phyloP scores from a whole-genome alignment of 2,329 filamentous ascomycete species.

The Diaporthe australafricana region DNA sequence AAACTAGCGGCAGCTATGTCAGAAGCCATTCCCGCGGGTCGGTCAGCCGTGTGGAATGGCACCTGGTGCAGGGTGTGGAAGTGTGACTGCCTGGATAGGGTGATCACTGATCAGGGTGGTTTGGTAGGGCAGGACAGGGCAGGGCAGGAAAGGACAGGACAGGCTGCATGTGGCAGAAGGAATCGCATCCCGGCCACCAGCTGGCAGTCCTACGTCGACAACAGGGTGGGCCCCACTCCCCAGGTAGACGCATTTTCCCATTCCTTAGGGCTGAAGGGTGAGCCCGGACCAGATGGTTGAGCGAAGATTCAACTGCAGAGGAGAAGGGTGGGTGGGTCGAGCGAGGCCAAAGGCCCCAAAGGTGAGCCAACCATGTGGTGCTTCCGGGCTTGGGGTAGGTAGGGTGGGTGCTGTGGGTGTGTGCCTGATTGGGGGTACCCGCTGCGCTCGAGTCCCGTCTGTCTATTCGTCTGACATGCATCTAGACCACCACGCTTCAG shows the following conservation, averaged over 20 bases:
- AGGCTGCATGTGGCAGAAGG: constrained; percentile 17
- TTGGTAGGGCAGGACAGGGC: neutral
- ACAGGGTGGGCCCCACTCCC: neutral
- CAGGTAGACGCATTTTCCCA: constrained; percentile 4
- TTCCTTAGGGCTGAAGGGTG: constrained; percentile 30
- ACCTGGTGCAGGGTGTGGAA: constrained; percentile 26
- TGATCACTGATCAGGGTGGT: neutral
- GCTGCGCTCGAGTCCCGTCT: too few relatives aligned
- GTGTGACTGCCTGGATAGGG: constrained; percentile 34
- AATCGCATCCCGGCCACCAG: constrained; percentile 17
- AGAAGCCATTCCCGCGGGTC: constrained; percentile 15
- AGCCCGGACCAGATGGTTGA: neutral
- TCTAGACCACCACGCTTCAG: neutral
- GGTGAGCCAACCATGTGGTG: constrained; percentile 12
- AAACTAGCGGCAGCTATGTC: constrained; percentile 29
- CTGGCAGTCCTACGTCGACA: constrained; percentile 27
- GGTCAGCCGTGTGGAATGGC: neutral
- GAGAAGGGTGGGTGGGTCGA: constrained; percentile 11
- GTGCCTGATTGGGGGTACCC: neutral
- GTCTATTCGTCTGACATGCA: neutral
- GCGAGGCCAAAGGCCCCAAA: neutral
- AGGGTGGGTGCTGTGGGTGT: neutral
- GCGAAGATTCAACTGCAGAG: too few relatives aligned
- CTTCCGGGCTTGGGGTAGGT: neutral
- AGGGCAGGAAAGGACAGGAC: neutral